Conservation (phyloP, 225 moss, liverwort and hornwort species). For the Sphagnum tenellum region DNA sequence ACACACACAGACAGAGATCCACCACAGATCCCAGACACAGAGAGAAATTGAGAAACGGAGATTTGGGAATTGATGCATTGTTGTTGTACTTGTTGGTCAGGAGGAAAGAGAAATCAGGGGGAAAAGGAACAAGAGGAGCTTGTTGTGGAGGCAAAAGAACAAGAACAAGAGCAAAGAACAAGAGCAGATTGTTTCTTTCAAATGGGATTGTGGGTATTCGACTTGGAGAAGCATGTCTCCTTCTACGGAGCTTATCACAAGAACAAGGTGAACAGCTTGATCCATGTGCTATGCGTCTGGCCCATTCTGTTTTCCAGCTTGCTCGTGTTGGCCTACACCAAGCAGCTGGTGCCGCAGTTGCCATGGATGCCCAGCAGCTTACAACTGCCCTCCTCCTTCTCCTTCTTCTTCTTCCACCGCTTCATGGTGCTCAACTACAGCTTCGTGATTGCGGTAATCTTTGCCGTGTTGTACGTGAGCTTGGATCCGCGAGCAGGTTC, state of each 20-base stretch:
- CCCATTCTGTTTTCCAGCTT: slow-evolving; percentile 55
- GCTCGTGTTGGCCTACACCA: slow-evolving; percentile 45
- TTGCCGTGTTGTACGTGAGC: slow-evolving; percentile 40
- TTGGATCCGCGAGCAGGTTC: slow-evolving; percentile 76
- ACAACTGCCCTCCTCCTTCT: slow-evolving; percentile 37
- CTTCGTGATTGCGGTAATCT: slow-evolving; percentile 39
- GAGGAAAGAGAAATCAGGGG: too few relatives aligned
- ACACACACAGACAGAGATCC: too few relatives aligned
- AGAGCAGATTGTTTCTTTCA: too few relatives aligned
- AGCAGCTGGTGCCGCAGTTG: slow-evolving; percentile 17
- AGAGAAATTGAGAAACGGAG: too few relatives aligned
- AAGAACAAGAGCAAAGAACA: too few relatives aligned
- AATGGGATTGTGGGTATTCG: too few relatives aligned
- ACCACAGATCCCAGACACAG: too few relatives aligned
- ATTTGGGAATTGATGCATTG: too few relatives aligned
- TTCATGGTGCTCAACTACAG: slow-evolving; percentile 65
- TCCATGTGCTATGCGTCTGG: slow-evolving; percentile 66
- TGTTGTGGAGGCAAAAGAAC: too few relatives aligned
- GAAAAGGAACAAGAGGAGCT: too few relatives aligned
- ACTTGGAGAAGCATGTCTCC: slow-evolving; percentile 65
- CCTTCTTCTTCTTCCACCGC: slow-evolving; percentile 31
- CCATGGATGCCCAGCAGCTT: too few relatives aligned
- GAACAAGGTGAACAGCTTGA: slow-evolving; percentile 49
- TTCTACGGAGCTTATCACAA: slow-evolving; percentile 72
- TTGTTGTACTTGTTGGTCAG: too few relatives aligned